These are phyloP conservation scores for Brassica rapa DNA, from an alignment of 345 rosid species.

Conservation along the genomic window DNA sequence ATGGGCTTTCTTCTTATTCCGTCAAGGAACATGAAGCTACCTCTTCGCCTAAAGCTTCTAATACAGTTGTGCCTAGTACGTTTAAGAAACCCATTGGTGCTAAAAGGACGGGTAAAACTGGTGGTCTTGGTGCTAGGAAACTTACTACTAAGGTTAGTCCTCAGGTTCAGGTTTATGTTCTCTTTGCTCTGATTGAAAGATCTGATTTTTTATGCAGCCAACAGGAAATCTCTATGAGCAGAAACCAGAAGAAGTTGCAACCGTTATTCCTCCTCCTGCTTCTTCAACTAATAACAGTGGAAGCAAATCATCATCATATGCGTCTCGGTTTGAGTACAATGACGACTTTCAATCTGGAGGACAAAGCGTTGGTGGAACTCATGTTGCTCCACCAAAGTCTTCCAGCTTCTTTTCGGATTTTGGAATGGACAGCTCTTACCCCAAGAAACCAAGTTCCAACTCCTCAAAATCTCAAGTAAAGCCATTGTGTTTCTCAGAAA, in stretches of 20 bases:
- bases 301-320: slow-evolving; percentile 50
- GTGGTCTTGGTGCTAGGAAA: slow-evolving; percentile 84
- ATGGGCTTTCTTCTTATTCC: slow-evolving; percentile 47
- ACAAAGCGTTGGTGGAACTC: not conserved
- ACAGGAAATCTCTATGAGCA: slow-evolving; percentile 87
- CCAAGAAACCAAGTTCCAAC: slow-evolving; percentile 60
- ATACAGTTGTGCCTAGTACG: slow-evolving; percentile 43
- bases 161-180: not conserved
- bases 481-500: not conserved
- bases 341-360: slow-evolving; percentile 41
- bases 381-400: slow-evolving; percentile 94
- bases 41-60: slow-evolving; percentile 53
- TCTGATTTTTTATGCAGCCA: slow-evolving; percentile 47
- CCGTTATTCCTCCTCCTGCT: slow-evolving; percentile 50
- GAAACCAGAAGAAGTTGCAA: slow-evolving; percentile 82
- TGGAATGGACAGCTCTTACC: slow-evolving; percentile 83
- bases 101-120: slow-evolving; percentile 48
- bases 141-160: slow-evolving; percentile 58
- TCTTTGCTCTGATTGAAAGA: not conserved
- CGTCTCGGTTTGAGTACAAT: slow-evolving; percentile 92
- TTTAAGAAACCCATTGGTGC: slow-evolving; percentile 75
- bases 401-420: slow-evolving; percentile 87
- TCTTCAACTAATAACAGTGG: slow-evolving; percentile 47
- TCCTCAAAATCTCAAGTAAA: slow-evolving; percentile 73
- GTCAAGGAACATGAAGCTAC: slow-evolving; percentile 46